Percentiles rank a stretch among this genome's conserved stretches.
Conservation (phyloP, 2,329 filamentous ascomycete genomes). For the Trichoderma koningii region DNA sequence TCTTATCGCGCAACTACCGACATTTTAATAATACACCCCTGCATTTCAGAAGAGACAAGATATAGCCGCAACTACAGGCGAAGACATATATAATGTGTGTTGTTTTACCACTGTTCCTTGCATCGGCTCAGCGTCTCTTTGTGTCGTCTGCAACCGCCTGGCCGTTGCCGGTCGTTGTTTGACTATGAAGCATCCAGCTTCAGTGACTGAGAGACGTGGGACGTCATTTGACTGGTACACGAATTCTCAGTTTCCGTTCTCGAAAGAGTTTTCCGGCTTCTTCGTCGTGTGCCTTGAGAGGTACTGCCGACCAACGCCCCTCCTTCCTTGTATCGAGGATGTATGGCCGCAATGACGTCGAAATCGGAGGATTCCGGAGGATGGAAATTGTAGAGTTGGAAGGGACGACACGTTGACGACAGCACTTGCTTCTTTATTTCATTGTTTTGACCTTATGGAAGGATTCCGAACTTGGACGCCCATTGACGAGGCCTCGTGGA, state of each 20-base stretch:
- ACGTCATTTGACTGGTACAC: constrained; percentile 7
- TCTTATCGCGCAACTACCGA: neutral
- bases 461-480: constrained; percentile 9
- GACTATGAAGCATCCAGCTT: constrained; percentile 6
- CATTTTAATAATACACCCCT: constrained; percentile 13
- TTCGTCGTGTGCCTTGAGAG: neutral
- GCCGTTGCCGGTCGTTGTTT: constrained; percentile 5
- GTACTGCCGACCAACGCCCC: neutral
- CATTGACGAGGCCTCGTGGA: constrained; percentile 4
- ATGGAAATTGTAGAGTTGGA: neutral
- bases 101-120: constrained; percentile 23
- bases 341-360: neutral
- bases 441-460: neutral
- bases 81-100: constrained; percentile 25
- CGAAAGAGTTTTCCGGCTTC: neutral
- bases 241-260: neutral
- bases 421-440: constrained; percentile 11
- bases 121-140: constrained; percentile 13
- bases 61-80: constrained; percentile 14
- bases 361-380: neutral
- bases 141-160: neutral
- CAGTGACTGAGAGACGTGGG: constrained; percentile 1
- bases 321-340: neutral
- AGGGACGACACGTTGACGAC: constrained; percentile 3
- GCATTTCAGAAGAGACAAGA: neutral